Percentiles rank a stretch among this genome's conserved stretches.
Conservation (phyloP, 495 filamentous ascomycete genomes). For the Friedmanniomyces endolithicus region DNA sequence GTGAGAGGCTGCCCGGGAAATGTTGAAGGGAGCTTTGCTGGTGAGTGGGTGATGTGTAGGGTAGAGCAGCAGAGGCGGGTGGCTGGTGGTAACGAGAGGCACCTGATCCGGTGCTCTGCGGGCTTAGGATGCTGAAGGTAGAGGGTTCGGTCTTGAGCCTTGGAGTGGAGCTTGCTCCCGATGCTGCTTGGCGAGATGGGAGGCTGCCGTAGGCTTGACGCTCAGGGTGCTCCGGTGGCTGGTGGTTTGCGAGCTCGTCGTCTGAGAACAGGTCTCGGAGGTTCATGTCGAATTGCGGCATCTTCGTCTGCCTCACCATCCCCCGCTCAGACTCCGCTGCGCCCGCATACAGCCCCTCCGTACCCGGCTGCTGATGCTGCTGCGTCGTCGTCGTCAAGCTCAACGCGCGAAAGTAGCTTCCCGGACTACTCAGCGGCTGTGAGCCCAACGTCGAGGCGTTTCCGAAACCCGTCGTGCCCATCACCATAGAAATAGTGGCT, state of each 20-base stretch:
- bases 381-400: no score
- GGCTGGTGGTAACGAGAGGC: background rate
- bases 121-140: background rate
- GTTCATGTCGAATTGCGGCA: slow-evolving; percentile 53
- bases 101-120: background rate
- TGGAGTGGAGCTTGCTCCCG: background rate
- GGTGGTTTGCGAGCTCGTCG: slow-evolving; percentile 20
- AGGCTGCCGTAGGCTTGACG: background rate
- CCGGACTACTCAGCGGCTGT: slow-evolving; percentile 13
- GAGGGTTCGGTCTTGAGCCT: background rate
- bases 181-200: background rate
- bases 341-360: background rate
- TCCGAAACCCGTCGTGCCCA: slow-evolving; percentile 42
- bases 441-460: slow-evolving; percentile 10
- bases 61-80: background rate
- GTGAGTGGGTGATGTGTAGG: no score
- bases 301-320: slow-evolving; percentile 25
- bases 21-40: no score
- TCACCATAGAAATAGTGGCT: slow-evolving; percentile 84
- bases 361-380: slow-evolving; percentile 16
- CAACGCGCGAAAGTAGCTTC: slow-evolving; percentile 8
- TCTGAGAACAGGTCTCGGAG: slow-evolving; percentile 44
- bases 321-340: background rate
- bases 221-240: background rate
- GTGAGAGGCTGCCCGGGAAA: no score